Evolutionary conservation across 2,329 filamentous ascomycete genomes (phyloP), one percentile per base, ranked within the genome.

Genomic region (Helicocarpus griseus): DNA sequence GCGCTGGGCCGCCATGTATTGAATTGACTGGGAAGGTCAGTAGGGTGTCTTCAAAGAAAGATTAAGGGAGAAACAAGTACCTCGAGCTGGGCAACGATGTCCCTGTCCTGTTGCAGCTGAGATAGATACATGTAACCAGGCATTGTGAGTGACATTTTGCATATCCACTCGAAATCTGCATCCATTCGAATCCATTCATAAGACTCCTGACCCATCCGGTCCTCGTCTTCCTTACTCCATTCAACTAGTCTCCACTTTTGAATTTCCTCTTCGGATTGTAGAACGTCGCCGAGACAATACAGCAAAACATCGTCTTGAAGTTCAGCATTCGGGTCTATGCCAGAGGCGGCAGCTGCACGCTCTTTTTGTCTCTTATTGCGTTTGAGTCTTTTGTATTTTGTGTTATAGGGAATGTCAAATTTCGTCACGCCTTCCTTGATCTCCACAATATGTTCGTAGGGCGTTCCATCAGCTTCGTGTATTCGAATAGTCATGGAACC

Each of bases 181-280:
- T 98, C 93, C 71, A 97, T 87, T 19, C 93, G 85, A 60, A 98
- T 95, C 93, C 94, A 98, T 66, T 98, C 93, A 63, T 96, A 98
- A 0, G 89, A 95, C 65, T 98, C 93, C 57, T 89, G 83, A 52
- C 93, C 89, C 90, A 98, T 97, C 61, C 83, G 83, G 33, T 85
- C 79, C 68, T 97, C 90, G 14, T 91, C 88, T 51, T 94, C 88
- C 54, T 86, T 80, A 45, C 87, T 85, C 90, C 91, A 98, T 57
- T 97, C 91, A 5, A 82, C 80, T 5, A 98, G 76, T 48, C 80
- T 82, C 91, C 93, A 98, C 39, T 88, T 82, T 48, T 80, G 75
- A 43, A 88, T 80, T 50, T 98, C 93, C 56, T 94, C 85, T 7
- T 86, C 81, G 4, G 79, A 82, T 61, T 93, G 86, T 36, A 98